Evolutionary conservation across 768 basidiomycete species (phyloP).

Genomic region (Kwoniella sp.): DNA sequence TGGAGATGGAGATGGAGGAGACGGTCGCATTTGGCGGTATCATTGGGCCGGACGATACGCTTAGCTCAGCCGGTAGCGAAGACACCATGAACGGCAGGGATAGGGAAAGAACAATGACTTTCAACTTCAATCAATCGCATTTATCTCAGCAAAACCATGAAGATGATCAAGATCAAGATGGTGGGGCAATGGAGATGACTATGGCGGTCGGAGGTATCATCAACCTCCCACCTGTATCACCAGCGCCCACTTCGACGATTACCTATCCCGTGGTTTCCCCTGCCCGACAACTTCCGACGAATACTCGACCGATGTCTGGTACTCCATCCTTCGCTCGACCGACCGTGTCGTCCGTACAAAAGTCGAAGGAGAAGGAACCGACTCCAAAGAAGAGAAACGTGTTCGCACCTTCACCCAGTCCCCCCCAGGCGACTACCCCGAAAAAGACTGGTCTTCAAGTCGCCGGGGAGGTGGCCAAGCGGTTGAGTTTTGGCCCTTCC

Average conservation of each 20-base stretch:
- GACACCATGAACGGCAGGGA: conserved; percentile 23
- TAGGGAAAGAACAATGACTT: conserved; percentile 49
- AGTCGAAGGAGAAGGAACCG: conserved; percentile 16
- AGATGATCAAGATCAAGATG: conserved; percentile 33
- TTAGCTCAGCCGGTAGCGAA: conserved; percentile 29
- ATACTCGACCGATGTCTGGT: conserved; percentile 28
- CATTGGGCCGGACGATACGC: conserved; percentile 37
- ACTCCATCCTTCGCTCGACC: conserved; percentile 50
- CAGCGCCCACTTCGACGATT: neutral
- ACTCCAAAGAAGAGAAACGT: conserved; percentile 43
- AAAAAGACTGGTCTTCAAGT: conserved; percentile 41
- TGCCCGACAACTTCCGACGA: conserved; percentile 11
- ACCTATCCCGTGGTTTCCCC: conserved; percentile 21
- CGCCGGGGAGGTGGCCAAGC: conserved; percentile 54
- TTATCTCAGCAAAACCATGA: neutral
- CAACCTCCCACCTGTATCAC: conserved; percentile 20
- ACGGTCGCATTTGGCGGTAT: conserved; percentile 56
- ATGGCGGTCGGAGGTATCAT: conserved; percentile 47
- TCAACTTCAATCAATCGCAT: conserved; percentile 37
- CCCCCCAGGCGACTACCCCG: conserved; percentile 41
- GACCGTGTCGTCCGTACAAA: conserved; percentile 45
- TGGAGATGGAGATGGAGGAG: conserved; percentile 55
- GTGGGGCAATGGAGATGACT: conserved; percentile 51
- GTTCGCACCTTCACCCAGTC: conserved; percentile 52
- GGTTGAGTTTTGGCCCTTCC: conserved; percentile 45